These are phyloP conservation scores for Lodderomyces orthopsilosis DNA, from an alignment of 1,139 yeast genomes.

Conservation along the genomic window DNA sequence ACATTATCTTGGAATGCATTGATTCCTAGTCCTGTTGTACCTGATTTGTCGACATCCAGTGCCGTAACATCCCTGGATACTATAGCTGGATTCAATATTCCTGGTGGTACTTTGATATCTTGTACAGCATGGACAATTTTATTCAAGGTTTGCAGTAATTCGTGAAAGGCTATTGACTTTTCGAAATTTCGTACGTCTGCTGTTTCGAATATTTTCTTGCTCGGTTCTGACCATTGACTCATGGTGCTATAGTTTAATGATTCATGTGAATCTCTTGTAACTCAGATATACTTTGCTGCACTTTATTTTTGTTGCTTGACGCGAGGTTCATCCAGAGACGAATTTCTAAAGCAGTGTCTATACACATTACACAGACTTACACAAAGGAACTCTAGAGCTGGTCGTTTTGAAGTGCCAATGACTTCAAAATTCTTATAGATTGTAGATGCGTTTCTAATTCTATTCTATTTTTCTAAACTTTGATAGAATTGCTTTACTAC, in stretches of 20 bases:
- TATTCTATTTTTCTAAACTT: neutral
- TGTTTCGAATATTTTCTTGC: conserved; percentile 32
- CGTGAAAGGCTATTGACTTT: conserved; percentile 27
- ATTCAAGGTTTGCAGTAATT: conserved; percentile 22
- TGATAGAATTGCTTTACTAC: conserved; percentile 11
- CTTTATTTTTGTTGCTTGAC: neutral
- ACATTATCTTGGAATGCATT: conserved; percentile 5
- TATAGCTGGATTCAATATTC: conserved; percentile 20
- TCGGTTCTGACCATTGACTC: conserved; percentile 20
- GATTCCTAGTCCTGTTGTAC: neutral
- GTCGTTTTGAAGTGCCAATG: no score
- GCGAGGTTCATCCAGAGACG: neutral
- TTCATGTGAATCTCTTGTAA: neutral
- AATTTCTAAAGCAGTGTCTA: neutral
- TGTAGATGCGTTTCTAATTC: no score
- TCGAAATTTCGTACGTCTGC: conserved; percentile 28
- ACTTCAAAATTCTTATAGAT: no score
- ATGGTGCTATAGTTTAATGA: neutral
- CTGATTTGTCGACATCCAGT: neutral
- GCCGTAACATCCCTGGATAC: conserved; percentile 18
- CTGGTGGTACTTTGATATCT: conserved; percentile 28
- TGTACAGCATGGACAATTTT: conserved; percentile 25
- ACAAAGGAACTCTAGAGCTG: no score
- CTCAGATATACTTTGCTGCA: neutral
- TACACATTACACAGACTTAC: no score